Evolutionary conservation across 257 asterid genomes (phyloP), one percentile per base, ranked within the genome.

Genomic region (Forsythia suspensa): DNA sequence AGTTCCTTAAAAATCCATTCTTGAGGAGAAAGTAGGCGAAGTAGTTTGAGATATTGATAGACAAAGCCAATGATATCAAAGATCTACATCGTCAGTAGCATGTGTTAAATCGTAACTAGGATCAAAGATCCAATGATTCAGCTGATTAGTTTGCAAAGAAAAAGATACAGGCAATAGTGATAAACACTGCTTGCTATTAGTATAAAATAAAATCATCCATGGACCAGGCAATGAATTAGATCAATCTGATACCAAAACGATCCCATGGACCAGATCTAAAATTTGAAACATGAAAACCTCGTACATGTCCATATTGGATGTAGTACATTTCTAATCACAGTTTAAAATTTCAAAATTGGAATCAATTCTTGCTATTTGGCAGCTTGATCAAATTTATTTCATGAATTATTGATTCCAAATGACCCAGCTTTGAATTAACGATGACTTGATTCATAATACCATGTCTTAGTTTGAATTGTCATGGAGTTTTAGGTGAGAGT

Each of bases 1-100:
- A 96, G 99, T 87, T 96, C 99, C 85, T 89, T 90, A 82, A 92
- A 96, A 80, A 93, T 90, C 99, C 99, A 96, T 83, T 91, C 91
- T 86, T 93, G 96, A 71, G 98, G 99, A 76, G 92, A 80, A 83
- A 79, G 85, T 87, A 89, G 92, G 74, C 83, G 90, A 86, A 96
- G 79, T 72, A 93, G 85, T 87, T 96, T 96, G 86, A 96, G 89
- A 88, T 29, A 96, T 89, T 96, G 97, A 89, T 96, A 92, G 81
- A 91, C 87, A 80, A 83, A 86, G 55, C 93, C 95, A 83, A 94
- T 88, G 80, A 94, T 88, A 78, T 96, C 99, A 82, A 71, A 91
- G 67, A 96, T 85, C 99, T 96, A 85, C 84, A 90, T 29, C 80
- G 84, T 73, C 79, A 75, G 82, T 73, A 74, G 51, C 75, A 82